These are phyloP conservation scores for Endogone sp. DNA, from an alignment of 192 early-diverging fungal species.

Conservation along the genomic window DNA sequence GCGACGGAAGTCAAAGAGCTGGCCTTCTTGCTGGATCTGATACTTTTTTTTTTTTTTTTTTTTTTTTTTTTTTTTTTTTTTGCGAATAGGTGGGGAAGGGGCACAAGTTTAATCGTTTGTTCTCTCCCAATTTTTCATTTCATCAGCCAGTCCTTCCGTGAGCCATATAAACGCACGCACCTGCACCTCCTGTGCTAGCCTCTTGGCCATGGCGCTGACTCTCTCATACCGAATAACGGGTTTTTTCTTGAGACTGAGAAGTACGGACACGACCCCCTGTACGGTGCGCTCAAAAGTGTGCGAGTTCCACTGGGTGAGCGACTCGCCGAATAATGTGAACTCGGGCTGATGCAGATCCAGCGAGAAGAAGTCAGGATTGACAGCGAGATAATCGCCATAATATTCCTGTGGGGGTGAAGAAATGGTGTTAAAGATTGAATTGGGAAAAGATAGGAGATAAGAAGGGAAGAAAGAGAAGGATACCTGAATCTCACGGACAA, in stretches of 20 bases:
- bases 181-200: constrained; percentile 75
- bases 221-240: constrained; percentile 89
- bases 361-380: constrained; percentile 80
- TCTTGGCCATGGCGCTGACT: constrained; percentile 75
- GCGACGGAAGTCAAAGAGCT: constrained; percentile 75
- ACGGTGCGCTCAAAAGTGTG: constrained; percentile 70
- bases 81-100: too few relatives aligned
- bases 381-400: constrained; percentile 87
- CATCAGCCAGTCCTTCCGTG: neutral
- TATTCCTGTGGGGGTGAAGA: constrained; percentile 61
- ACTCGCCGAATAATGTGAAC: constrained; percentile 70
- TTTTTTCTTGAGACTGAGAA: constrained; percentile 88
- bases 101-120: neutral
- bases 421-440: neutral
- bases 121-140: neutral
- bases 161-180: constrained; percentile 33
- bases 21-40: constrained; percentile 69
- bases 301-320: constrained; percentile 70
- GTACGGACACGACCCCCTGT: constrained; percentile 71
- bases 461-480: neutral
- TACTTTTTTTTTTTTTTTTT: too few relatives aligned
- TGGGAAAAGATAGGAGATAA: neutral
- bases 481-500: constrained; percentile 91
- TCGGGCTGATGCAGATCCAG: constrained; percentile 60
- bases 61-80: too few relatives aligned